Percentiles rank a stretch among this genome's conserved stretches.
These are phyloP conservation scores for Houttuynia cordata DNA, from an alignment of 164 flowering plant genomes.

Conservation along the genomic window DNA sequence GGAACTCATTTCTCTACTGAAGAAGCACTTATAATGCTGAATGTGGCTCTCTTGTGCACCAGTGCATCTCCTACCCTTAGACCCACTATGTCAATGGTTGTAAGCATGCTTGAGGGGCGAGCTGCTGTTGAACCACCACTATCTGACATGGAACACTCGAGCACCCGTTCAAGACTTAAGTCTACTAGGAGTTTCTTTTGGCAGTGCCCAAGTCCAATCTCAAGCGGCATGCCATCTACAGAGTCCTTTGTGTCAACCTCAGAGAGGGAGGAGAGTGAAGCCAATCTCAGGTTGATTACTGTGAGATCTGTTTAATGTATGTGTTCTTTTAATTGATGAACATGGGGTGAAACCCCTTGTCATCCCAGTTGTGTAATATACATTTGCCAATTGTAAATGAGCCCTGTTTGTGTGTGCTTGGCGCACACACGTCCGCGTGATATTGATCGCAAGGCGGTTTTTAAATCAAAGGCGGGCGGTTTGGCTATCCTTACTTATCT, in stretches of 20 bases:
- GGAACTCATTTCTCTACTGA: constrained; percentile 35
- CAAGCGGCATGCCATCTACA: constrained; percentile 8
- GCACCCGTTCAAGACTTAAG: constrained; percentile 13
- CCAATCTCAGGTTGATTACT: constrained; percentile 10
- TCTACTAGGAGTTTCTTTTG: constrained; percentile 29
- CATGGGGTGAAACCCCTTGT: not conserved
- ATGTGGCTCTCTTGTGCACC: constrained; percentile 49
- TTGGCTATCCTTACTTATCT: too few relatives aligned
- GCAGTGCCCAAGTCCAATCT: constrained; percentile 23
- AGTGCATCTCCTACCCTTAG: constrained; percentile 50
- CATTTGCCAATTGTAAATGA: too few relatives aligned
- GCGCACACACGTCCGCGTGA: too few relatives aligned
- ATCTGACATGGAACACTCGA: constrained; percentile 25
- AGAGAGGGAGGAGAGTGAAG: constrained; percentile 11
- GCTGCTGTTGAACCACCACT: constrained; percentile 27
- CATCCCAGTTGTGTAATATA: too few relatives aligned
- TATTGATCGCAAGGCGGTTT: too few relatives aligned
- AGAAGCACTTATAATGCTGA: constrained; percentile 41
- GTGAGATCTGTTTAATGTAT: constrained; percentile 5
- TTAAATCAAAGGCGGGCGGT: too few relatives aligned
- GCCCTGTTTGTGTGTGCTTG: too few relatives aligned
- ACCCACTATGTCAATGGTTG: constrained; percentile 45
- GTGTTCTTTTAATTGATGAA: not conserved
- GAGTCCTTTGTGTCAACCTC: constrained; percentile 15
- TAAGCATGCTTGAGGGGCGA: constrained; percentile 50